phyloP scores from a whole-genome alignment of 805 yeast genomes.

The Isabelozyma rhagii region DNA sequence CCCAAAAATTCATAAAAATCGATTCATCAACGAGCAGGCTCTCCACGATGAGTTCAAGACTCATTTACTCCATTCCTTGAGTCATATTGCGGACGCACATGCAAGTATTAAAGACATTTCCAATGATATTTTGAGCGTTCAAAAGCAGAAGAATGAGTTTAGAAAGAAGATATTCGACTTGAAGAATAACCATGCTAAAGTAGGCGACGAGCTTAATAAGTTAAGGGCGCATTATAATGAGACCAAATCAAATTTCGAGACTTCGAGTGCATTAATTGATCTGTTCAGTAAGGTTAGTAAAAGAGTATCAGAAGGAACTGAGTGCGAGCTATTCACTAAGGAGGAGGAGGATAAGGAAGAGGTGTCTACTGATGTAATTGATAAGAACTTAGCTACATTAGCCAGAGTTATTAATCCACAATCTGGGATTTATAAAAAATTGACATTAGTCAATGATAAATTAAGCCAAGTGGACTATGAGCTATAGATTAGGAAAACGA shows the following conservation, averaged over 20 bases:
- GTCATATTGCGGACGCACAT: slow-evolving; percentile 30
- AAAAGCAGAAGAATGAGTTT: slow-evolving; percentile 28
- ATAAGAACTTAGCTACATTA: slow-evolving; percentile 8
- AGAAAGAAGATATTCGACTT: slow-evolving; percentile 29
- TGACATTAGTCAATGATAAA: slow-evolving; percentile 19
- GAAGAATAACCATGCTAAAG: slow-evolving; percentile 23
- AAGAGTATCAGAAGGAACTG: neutral
- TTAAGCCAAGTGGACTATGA: slow-evolving; percentile 14
- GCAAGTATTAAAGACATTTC: slow-evolving; percentile 30
- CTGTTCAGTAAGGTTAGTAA: slow-evolving; percentile 4
- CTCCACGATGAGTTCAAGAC: slow-evolving; percentile 30
- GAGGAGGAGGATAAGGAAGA: slow-evolving; percentile 3
- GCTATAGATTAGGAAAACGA: slow-evolving; percentile 1
- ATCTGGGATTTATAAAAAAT: slow-evolving; percentile 19
- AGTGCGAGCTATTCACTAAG: neutral
- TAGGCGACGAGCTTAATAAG: slow-evolving; percentile 29
- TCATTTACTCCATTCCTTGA: slow-evolving; percentile 24
- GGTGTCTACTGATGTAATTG: slow-evolving; percentile 2
- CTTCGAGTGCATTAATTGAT: slow-evolving; percentile 8
- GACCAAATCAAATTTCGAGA: slow-evolving; percentile 11
- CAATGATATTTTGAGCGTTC: slow-evolving; percentile 23
- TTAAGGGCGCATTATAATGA: slow-evolving; percentile 18
- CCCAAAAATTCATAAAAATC: slow-evolving; percentile 14
- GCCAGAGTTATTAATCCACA: slow-evolving; percentile 19
- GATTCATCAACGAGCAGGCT: slow-evolving; percentile 14